Base-by-base conservation (phyloP, 2,329 filamentous ascomycete genomes). In the Fusarium albidum region DNA sequence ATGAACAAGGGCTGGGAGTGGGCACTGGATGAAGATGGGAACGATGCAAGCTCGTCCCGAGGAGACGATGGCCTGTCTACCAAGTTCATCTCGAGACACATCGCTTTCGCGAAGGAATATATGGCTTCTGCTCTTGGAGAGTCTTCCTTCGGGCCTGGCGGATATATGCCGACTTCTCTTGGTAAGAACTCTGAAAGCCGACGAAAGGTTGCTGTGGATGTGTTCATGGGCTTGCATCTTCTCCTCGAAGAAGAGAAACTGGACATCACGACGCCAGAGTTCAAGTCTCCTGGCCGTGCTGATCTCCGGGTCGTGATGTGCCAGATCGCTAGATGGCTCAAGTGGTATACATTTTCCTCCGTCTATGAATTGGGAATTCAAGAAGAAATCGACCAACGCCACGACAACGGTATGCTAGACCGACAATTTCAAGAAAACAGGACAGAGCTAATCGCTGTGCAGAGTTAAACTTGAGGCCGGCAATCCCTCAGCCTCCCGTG, bases 231-330 rank as follows among this genome's bases (percentile, higher is more conserved):
- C 1, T 78, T 99, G 11, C 95, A 99, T 74, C 79, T 98, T 4
- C 77, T 96, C n/a, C 82, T 90, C 0, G 94, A 99, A 71, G 95
- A 99, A 70, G 82, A 90, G 57, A 98, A 96, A 69, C 82, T 99
- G 2, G 85, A 91, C 55, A 82, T 87, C 5, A 77, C 80, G 57
- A 72, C 73, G 0, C 74, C 78, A 0, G 78, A 81, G 43, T 74
- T 75, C 32, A 60, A 66, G 3, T 77, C 78, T 4, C 75, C 77
- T 0, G 76, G 79, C 0, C 73, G 77, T 21, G 70, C 73, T 9
- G 79, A 83, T 40, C 66, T 98, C 17, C 84, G 85, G n/a, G 86
- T 90, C 13, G 72, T 97, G 3, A 76, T 98, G 35, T 87, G 88
- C 38, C 94, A 97, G 69, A 80, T 99, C 50, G 85, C 89, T 1